Percentiles rank a stretch among this genome's conserved stretches.
These are phyloP conservation scores for Circinella minor DNA, from an alignment of 371 early-diverging fungal genomes.

Conservation along the genomic window DNA sequence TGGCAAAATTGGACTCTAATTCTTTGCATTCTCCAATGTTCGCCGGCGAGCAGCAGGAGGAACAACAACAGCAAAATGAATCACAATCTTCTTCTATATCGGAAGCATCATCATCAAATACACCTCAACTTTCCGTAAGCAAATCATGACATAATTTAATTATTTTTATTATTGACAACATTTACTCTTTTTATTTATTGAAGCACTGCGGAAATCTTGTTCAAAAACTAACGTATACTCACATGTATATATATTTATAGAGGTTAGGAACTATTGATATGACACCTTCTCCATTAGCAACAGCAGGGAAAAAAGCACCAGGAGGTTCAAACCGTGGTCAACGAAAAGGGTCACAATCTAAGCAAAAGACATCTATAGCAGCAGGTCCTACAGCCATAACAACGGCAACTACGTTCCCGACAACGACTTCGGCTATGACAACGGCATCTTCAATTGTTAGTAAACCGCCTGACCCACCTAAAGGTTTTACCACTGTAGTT, in stretches of 20 bases:
- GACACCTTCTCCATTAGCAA: no score
- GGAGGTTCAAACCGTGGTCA: background rate
- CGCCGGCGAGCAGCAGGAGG: conserved; percentile 12
- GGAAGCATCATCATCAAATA: background rate
- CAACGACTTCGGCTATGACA: background rate
- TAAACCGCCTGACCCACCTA: conserved; percentile 25
- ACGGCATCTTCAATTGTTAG: conserved; percentile 4
- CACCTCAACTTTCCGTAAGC: background rate
- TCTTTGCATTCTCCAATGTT: conserved; percentile 28
- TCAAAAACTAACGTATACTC: no score
- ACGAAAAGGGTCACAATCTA: background rate
- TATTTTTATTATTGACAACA: no score
- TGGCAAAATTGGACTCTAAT: conserved; percentile 50
- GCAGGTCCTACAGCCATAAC: no score
- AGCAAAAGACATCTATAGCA: background rate
- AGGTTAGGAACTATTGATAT: no score
- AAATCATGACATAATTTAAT: background rate
- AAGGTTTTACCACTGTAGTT: conserved; percentile 37
- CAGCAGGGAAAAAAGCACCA: no score
- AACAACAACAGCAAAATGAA: conserved; percentile 10
- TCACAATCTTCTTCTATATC: background rate
- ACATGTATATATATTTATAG: no score
- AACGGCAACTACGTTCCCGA: no score
- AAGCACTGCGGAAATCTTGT: no score
- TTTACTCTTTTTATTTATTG: no score